phyloP scores from a whole-genome alignment of 2,329 filamentous ascomycete genomes.

The Aspergillus felis region DNA sequence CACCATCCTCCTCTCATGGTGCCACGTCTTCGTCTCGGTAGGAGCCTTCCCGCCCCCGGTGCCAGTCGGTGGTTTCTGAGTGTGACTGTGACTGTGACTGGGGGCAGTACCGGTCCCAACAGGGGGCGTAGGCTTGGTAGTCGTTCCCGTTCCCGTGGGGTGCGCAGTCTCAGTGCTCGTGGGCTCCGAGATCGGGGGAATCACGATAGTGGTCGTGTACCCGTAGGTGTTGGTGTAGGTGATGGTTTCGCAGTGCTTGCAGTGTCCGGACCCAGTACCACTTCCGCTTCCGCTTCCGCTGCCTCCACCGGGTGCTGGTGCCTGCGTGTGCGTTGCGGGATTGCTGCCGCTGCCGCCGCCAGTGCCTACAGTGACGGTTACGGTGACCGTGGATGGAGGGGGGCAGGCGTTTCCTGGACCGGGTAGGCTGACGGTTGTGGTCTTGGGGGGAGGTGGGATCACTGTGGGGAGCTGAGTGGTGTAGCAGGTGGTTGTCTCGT shows the following conservation, averaged over 20 bases:
- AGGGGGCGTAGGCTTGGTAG: neutral
- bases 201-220: constrained; percentile 22
- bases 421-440: constrained; percentile 1
- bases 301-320: neutral
- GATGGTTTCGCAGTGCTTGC: constrained; percentile 23
- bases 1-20: neutral
- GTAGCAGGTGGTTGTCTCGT: constrained; percentile 29
- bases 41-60: constrained; percentile 6
- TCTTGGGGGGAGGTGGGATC: neutral
- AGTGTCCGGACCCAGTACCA: constrained; percentile 1
- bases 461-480: constrained; percentile 13
- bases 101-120: neutral
- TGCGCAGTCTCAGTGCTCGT: neutral
- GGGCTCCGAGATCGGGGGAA: constrained; percentile 15
- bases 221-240: constrained; percentile 25
- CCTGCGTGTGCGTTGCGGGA: neutral
- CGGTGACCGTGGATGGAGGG: constrained; percentile 12
- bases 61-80: neutral
- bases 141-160: neutral
- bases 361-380: constrained; percentile 10
- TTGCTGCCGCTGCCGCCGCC: neutral
- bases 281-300: too few species aligned
- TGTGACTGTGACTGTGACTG: neutral
- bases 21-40: constrained; percentile 1
- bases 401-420: constrained; percentile 1